Base-by-base conservation (phyloP, 2,329 filamentous ascomycete genomes). In the Penicillium psychrosexuale region DNA sequence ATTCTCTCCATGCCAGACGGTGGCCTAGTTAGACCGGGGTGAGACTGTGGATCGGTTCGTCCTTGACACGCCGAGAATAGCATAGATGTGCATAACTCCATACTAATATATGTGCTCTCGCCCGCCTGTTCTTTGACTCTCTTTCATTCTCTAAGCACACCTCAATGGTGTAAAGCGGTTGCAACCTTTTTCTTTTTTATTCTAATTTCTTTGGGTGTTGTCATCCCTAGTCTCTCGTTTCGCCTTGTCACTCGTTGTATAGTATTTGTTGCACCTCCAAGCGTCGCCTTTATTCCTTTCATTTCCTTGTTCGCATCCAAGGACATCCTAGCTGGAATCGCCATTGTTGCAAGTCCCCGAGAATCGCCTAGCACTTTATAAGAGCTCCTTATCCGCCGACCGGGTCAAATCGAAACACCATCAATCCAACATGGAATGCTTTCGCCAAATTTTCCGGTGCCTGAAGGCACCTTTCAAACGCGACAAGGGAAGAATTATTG, bases 401-500 rank as follows among this genome's bases (percentile, higher is more conserved):
- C 36, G 38, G 15, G 46, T 44, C 36, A 48, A 48, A 27, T 8
- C 36, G 12, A 37, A 44, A 49, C 12, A 34, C 30, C 40, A 40
- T 13, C 31, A 48, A 19, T n/a, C 31, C 33, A 60, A 37, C 17
- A 72, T 73, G 70, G 70, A 69, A 45, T 75, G 72, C 57, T 71
- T 75, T 50, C 66, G 69, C 45, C 69, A 70, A 53, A 63, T 75
- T 27, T 61, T 64, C 45, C 69, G 66, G 47, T 69, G 69, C 55
- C 45, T 74, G 40, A 72, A 67, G 49, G 63, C 67, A 24, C 66
- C 69, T 6, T 73, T 74, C 53, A 63, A 56, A 43, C 67, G 66
- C 44, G 62, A 63, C 13, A 58, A 67, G 37, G 65, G 64, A 17
- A 65, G 58, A 27, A 62, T 61, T n/a, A 61, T 75, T 55, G 70